Evolutionary conservation across 2,329 filamentous ascomycete species (phyloP).

Genomic region (Microcera coccophila): DNA sequence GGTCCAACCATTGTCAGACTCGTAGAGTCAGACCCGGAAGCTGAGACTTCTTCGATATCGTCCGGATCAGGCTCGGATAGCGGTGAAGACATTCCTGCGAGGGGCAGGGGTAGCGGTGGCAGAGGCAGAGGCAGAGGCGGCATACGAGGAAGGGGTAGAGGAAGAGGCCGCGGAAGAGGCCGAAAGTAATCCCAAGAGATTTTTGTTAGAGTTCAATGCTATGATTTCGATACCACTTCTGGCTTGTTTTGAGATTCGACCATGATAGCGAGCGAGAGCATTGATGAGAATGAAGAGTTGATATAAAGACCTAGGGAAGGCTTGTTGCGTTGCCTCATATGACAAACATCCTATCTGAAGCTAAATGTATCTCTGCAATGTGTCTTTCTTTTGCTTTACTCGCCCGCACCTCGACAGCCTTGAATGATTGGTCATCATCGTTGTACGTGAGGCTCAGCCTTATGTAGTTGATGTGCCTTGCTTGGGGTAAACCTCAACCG

Average conservation of each 20-base stretch:
- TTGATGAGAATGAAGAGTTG: neutral
- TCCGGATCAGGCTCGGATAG: slow-evolving; percentile 19
- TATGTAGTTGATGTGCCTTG: too few species aligned
- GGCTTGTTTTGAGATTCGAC: neutral
- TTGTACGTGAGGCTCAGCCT: too few species aligned
- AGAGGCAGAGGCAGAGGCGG: slow-evolving; percentile 11
- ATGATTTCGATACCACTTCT: neutral
- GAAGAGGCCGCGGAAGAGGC: slow-evolving; percentile 23
- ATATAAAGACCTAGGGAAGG: neutral
- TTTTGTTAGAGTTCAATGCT: slow-evolving; percentile 7
- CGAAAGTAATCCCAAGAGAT: slow-evolving; percentile 15
- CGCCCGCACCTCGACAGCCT: too few species aligned
- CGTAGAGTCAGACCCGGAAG: slow-evolving; percentile 23
- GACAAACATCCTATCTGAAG: too few species aligned
- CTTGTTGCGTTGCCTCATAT: too few species aligned
- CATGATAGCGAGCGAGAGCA: neutral
- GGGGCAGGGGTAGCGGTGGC: slow-evolving; percentile 1
- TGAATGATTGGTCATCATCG: too few species aligned
- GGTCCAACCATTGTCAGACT: slow-evolving; percentile 24
- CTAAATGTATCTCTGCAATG: too few species aligned
- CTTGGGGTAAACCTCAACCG: too few species aligned
- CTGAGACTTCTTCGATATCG: slow-evolving; percentile 4
- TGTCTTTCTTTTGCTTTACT: too few species aligned
- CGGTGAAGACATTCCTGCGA: slow-evolving; percentile 24
- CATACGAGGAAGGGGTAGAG: slow-evolving; percentile 22